These are phyloP conservation scores for Tetrahymena borealis DNA, from an alignment of 73 alveolate species.

Conservation along the genomic window DNA sequence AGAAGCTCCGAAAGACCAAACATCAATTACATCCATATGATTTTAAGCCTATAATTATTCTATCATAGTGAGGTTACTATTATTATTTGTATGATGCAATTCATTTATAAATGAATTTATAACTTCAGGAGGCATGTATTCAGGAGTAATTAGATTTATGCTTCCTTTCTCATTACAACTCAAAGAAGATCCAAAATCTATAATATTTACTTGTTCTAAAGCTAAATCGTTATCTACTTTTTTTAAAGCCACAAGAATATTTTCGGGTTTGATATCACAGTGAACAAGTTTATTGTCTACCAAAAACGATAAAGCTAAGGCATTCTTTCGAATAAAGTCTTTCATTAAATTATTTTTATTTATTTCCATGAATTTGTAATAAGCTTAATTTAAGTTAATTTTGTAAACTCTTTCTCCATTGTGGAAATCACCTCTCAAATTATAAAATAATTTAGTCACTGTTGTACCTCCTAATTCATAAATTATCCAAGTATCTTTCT, in stretches of 20 bases:
- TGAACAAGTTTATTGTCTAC: slow-evolving; percentile 43
- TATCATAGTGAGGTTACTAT: not conserved
- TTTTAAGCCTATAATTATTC: not conserved
- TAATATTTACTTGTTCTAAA: slow-evolving; percentile 22
- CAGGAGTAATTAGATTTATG: not conserved
- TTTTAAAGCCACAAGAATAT: slow-evolving; percentile 23
- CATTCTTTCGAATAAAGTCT: slow-evolving; percentile 14
- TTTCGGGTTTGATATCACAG: slow-evolving; percentile 65
- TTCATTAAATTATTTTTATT: slow-evolving; percentile 20
- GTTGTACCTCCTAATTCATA: slow-evolving; percentile 52
- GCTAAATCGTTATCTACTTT: not conserved
- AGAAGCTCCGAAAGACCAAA: slow-evolving; percentile 60
- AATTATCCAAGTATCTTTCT: slow-evolving; percentile 58
- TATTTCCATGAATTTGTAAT: slow-evolving; percentile 15
- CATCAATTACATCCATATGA: slow-evolving; percentile 49
- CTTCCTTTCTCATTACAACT: not conserved
- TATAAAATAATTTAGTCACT: slow-evolving; percentile 44
- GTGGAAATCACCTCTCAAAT: slow-evolving; percentile 56
- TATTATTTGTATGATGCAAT: not conserved
- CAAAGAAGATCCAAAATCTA: slow-evolving; percentile 59
- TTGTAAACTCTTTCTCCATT: slow-evolving; percentile 59
- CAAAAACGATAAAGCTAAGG: slow-evolving; percentile 44
- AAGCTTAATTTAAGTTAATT: slow-evolving; percentile 12
- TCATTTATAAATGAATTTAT: not conserved
- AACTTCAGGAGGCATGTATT: not conserved